Base-by-base conservation (phyloP, 345 rosid genomes). In the Camelina laxa region DNA sequence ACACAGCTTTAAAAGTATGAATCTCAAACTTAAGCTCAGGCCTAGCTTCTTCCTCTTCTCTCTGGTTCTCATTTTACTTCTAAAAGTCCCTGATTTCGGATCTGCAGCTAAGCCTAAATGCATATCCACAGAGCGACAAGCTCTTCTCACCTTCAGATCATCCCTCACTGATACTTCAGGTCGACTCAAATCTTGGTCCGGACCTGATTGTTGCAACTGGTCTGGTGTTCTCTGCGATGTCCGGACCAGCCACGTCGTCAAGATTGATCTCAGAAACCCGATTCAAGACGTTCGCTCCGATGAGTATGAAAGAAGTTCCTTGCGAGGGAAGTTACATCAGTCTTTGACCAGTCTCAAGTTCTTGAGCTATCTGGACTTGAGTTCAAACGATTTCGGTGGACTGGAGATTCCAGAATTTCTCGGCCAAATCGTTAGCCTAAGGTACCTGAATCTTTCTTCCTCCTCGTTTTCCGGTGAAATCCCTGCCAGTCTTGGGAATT, bases 201-300 rank as follows among this genome's bases (percentile, higher is more conserved):
- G 85, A 61, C 76, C 81, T 58, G 83, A 81, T 55, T 88, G 86
- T 70, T 84, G 92, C 73, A 48, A 16, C 57, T 83, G 90, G 90
- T 5, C 49, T 0, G 87, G 88, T 1, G 62, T 86, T 47, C 9
- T 11, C 20, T 87, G 87, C 30, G 72, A 69, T 64, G 57, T 65
- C 44, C 31, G 0, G 17, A 82, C 77, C 22, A 82, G 82, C 10
- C 80, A 13, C 9, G 84, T 86, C 21, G 2, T 61, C 3, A 69
- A 80, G 75, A 73, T 86, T 22, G 73, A 83, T 47, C 90, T 86
- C 31, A 62, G 60, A 38, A 80, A 75, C 64, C 77, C 75, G 1
- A 51, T 35, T 54, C 79, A 63, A n/a, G 42, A 3, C 17, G 60
- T 53, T 5, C 17, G 38, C 69, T 68, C 72, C 13, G 78, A 42